Conservation (phyloP, 2,329 filamentous ascomycete genomes). For the Penicillium sp. region DNA sequence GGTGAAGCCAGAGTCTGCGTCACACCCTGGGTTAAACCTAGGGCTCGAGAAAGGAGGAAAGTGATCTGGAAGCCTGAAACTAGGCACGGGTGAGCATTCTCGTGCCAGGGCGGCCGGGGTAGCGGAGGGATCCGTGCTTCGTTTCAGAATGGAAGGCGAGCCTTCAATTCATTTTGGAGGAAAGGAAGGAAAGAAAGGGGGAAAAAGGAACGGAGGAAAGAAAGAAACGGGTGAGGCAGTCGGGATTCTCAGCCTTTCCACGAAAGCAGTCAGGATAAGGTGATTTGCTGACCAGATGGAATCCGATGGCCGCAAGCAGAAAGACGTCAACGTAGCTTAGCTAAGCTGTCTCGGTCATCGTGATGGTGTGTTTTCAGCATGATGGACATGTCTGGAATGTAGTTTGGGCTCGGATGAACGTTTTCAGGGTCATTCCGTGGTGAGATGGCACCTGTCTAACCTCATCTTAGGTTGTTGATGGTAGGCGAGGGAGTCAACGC, state of each 20-base stretch:
- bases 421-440: too few species aligned
- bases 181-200: constrained; percentile 4
- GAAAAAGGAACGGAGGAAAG: constrained; percentile 2
- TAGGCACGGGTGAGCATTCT: constrained; percentile 14
- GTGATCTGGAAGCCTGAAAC: constrained; percentile 9
- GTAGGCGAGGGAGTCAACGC: too few species aligned
- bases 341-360: too few species aligned
- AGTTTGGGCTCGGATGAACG: too few species aligned
- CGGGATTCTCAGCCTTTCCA: too few species aligned
- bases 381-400: too few species aligned
- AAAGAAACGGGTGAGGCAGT: too few species aligned
- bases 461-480: too few species aligned
- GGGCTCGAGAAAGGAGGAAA: not conserved
- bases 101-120: constrained; percentile 18
- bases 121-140: constrained; percentile 33
- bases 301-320: constrained; percentile 27
- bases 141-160: constrained; percentile 30
- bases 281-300: constrained; percentile 17
- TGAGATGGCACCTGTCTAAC: too few species aligned
- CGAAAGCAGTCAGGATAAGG: not conserved
- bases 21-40: not conserved
- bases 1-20: not conserved
- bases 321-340: constrained; percentile 26
- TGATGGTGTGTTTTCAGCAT: too few species aligned
- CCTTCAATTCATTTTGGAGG: constrained; percentile 13